Evolutionary conservation across 108 stramenopile species (phyloP), one percentile per base, ranked within the genome.

Genomic region (Cyclotella kingstonii): DNA sequence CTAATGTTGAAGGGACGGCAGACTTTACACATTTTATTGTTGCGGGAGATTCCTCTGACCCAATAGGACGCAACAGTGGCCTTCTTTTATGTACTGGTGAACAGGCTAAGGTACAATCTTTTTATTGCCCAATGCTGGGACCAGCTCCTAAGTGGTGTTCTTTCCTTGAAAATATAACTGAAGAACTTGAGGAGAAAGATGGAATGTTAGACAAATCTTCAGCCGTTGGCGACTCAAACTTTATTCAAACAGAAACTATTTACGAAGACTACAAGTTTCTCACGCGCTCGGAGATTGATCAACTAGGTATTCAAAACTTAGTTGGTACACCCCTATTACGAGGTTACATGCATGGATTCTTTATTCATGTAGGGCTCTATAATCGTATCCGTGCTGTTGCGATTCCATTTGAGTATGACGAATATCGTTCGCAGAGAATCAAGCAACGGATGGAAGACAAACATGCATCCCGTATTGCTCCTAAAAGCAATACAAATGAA

Each of bases 181-280:
- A 99, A 79, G 99, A 99, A 77, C 68, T 99, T 38, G 99, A 98
- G 76, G 99, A 99, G 68, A 68, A 73, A 60, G 93, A 92, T 61
- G 73, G 88, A 14, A 70, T 60, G 54, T 56, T 80, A 27, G 88
- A 83, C 17, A 42, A 49, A 42, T 35, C 70, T 27, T 46, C 80
- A 29, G 54, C 71, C 36, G 40, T 34, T 51, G 68, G 39, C 8
- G 78, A 66, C 27, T n/a, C n/a, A n/a, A n/a, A n/a, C n/a, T 21
- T 73, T 39, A 73, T 85, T 5, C 81, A 76, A 56, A 84, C 86
- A 30, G 85, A 86, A 64, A 76, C 83, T 25, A 83, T 98, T 4
- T 99, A 91, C 77, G 97, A 99, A 42, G 97, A 99, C 68, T 99
- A 97, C 91, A 98, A 98, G 77, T 99, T 99, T 77, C 82, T 98